Evolutionary conservation across 2,329 filamentous ascomycete genomes (phyloP), one percentile per base, ranked within the genome.

Genomic region (Neofusicoccum sp.): DNA sequence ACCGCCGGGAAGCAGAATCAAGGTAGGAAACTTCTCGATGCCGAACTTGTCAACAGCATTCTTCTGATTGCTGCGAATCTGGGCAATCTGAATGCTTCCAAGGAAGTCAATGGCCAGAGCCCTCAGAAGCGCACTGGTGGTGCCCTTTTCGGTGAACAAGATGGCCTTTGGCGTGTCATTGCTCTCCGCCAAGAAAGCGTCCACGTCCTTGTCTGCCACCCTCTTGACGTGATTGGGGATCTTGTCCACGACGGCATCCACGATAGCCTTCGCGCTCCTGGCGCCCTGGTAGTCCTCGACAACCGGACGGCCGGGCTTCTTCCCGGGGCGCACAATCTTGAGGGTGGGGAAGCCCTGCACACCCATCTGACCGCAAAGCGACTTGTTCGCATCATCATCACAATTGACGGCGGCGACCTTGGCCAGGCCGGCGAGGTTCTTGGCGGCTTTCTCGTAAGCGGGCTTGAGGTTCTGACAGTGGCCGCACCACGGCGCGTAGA

Each of bases 401-500:
- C 95, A 99, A 78, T 99, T 91, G 67, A 99, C 83, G 62, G 96
- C 95, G 52, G 92, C 95, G 45, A 99, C 94, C 72, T 97, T 96
- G 71, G 93, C 95, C 12, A 98, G 84, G 12, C 95, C 95, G n/a
- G 90, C 86, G 64, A 99, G 89, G 71, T 88, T 92, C 71, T 89
- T 90, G 70, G 95, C 95, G 1, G 89, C 93, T 78, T 97, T 97
- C 78, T 98, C 94, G 79, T 95, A 99, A 48, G 92, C 91, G 3
- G 93, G 94, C 80, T 97, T 93, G 72, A 99, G 89, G 79, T 90
- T 97, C 79, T 97, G 86, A 81, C 95, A 99, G 80, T 98, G 95
- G 45, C 94, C 95, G 73, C 95, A 98, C 94, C 94, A 98, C 29
- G 94, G 94, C 7, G 94, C 94, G 73, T 97, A 98, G 84, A 98